These are phyloP conservation scores for Cucurbita argyrosperma DNA, from an alignment of 306 rosid species.

Conservation along the genomic window DNA sequence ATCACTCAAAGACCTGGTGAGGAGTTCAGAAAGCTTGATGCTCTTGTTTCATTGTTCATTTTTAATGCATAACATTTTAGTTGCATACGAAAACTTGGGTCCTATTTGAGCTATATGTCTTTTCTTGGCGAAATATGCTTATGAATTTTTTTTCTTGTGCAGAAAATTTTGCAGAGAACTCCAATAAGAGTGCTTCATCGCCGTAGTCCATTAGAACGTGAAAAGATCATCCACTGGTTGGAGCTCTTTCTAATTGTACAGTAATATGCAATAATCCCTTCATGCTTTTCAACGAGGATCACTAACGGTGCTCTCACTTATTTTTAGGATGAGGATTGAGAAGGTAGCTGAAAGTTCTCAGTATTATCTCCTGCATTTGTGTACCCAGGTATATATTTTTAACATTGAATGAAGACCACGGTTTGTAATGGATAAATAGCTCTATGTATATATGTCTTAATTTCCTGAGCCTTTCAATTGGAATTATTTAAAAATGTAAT, in stretches of 20 bases:
- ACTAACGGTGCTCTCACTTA: slow-evolving; percentile 3
- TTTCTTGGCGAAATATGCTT: neutral
- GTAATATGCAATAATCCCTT: neutral
- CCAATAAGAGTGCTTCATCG: slow-evolving; percentile 95
- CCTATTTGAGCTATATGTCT: neutral
- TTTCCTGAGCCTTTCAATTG: neutral
- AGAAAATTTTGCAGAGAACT: slow-evolving; percentile 74
- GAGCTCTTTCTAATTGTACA: slow-evolving; percentile 4
- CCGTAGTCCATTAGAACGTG: slow-evolving; percentile 86
- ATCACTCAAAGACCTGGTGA: slow-evolving; percentile 40
- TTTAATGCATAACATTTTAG: neutral
- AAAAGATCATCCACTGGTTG: slow-evolving; percentile 83
- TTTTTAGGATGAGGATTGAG: slow-evolving; percentile 72
- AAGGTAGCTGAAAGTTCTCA: slow-evolving; percentile 58
- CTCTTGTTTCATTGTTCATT: neutral
- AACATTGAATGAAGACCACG: neutral
- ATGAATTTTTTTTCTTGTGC: neutral
- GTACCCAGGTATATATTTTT: slow-evolving; percentile 56
- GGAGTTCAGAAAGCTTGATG: slow-evolving; percentile 5
- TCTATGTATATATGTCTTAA: neutral
- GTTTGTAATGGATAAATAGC: neutral
- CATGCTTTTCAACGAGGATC: neutral
- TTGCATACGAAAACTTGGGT: neutral
- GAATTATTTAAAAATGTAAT: neutral
- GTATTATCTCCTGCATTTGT: slow-evolving; percentile 78